Evolutionary conservation across 2,329 filamentous ascomycete species (phyloP).

Genomic region (Coniochaeta sp.): DNA sequence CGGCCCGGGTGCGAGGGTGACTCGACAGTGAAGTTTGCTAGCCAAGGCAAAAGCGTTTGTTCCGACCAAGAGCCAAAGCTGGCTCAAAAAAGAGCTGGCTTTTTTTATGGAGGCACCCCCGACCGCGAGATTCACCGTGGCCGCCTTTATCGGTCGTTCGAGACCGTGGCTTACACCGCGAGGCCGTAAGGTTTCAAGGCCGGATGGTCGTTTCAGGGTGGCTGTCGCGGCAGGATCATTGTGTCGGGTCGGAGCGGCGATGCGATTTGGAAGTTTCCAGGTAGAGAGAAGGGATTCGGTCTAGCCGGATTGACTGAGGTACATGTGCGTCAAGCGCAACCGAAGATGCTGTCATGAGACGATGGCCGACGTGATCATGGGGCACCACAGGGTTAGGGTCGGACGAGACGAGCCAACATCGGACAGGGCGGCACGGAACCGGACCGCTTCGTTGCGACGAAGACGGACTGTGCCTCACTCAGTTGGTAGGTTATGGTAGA

Average conservation of each 20-base stretch:
- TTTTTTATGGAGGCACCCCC: neutral
- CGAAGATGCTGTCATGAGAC: neutral
- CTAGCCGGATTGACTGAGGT: neutral
- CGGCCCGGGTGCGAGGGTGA: neutral
- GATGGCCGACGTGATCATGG: neutral
- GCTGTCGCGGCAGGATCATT: slow-evolving; percentile 1
- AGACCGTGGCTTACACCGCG: neutral
- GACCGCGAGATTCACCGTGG: neutral
- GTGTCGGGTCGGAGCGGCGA: slow-evolving; percentile 6
- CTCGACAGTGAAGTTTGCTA: neutral
- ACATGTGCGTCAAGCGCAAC: too few species aligned
- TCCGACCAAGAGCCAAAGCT: neutral
- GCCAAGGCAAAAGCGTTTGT: neutral
- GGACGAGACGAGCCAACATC: neutral
- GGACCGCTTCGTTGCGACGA: neutral
- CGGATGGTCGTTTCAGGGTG: slow-evolving; percentile 13
- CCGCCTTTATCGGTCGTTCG: neutral
- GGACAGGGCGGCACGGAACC: neutral
- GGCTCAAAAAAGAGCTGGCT: neutral
- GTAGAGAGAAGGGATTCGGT: neutral
- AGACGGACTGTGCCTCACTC: neutral
- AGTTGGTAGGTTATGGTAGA: neutral
- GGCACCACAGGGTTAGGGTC: neutral
- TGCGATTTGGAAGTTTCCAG: neutral
- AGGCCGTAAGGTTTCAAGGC: slow-evolving; percentile 7